Conservation (phyloP, 768 basidiomycete species). For the Calocybe cyanea region DNA sequence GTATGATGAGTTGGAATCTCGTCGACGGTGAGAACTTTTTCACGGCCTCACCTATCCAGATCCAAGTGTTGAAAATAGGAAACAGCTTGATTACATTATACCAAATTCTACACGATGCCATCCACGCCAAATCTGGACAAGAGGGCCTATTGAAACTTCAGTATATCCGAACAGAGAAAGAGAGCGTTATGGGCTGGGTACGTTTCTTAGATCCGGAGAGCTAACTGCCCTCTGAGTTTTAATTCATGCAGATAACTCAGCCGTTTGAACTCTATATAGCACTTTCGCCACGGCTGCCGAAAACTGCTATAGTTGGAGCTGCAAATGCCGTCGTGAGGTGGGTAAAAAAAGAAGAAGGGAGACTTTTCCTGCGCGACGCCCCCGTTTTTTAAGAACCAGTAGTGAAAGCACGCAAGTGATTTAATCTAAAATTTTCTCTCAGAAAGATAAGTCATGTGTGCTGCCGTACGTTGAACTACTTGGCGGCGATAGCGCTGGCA, state of each 20-base stretch:
- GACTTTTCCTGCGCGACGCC: conserved; percentile 82
- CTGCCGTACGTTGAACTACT: no score
- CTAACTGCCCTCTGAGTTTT: neutral
- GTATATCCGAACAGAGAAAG: conserved; percentile 80
- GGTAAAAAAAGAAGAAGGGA: conserved; percentile 85
- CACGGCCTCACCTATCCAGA: neutral
- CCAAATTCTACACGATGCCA: conserved; percentile 80
- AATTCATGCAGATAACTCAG: conserved; percentile 69
- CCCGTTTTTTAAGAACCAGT: conserved; percentile 65
- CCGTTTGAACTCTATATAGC: conserved; percentile 90
- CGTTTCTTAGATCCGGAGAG: conserved; percentile 21
- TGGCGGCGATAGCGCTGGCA: no score
- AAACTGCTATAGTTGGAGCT: conserved; percentile 81
- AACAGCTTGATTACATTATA: conserved; percentile 80
- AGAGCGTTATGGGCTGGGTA: conserved; percentile 95
- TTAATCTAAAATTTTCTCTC: no score
- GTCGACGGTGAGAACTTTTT: conserved; percentile 45
- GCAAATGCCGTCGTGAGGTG: conserved; percentile 88
- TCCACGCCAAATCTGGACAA: conserved; percentile 89
- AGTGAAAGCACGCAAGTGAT: neutral
- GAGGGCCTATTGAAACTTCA: conserved; percentile 79
- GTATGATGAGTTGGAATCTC: conserved; percentile 61
- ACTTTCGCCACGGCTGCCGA: conserved; percentile 78
- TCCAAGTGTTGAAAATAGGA: neutral
- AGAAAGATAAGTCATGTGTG: no score